Conservation (phyloP, 2,329 filamentous ascomycete species). For the Neofusicoccum parvum region DNA sequence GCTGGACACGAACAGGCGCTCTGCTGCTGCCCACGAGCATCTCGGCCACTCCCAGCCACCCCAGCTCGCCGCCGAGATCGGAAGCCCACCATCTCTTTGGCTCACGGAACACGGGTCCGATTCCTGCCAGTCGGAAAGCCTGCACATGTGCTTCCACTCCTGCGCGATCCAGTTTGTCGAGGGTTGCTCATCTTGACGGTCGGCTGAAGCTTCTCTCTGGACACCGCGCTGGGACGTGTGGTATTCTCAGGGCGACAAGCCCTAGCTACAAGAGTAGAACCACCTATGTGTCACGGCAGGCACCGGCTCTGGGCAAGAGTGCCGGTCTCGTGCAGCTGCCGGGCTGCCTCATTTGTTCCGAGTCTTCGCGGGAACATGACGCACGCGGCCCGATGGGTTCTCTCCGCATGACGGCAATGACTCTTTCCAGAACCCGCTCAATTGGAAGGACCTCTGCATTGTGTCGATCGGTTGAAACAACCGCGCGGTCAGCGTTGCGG, state of each 20-base stretch:
- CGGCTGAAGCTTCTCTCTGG: too few relatives aligned
- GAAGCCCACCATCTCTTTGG: not conserved
- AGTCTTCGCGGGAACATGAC: not conserved
- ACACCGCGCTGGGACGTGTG: too few relatives aligned
- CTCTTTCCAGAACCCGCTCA: not conserved
- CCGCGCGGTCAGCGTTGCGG: not conserved
- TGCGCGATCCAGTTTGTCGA: too few relatives aligned
- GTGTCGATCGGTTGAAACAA: not conserved
- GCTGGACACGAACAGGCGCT: too few relatives aligned
- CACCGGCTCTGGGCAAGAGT: not conserved
- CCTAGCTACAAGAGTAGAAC: not conserved
- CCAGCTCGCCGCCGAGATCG: slow-evolving; percentile 9
- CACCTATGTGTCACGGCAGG: not conserved
- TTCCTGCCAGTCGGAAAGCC: not conserved
- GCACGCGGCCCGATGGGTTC: not conserved
- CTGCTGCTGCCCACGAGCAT: not conserved
- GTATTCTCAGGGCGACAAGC: too few relatives aligned
- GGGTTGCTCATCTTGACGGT: too few relatives aligned
- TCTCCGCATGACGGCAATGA: not conserved
- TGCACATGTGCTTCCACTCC: too few relatives aligned
- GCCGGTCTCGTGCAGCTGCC: not conserved
- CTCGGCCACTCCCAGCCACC: not conserved
- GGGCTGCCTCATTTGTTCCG: not conserved
- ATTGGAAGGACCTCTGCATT: slow-evolving; percentile 2
- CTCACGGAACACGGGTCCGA: not conserved